Base-by-base conservation (phyloP, 495 filamentous ascomycete species). In the Aspergillus olivimuriae region DNA sequence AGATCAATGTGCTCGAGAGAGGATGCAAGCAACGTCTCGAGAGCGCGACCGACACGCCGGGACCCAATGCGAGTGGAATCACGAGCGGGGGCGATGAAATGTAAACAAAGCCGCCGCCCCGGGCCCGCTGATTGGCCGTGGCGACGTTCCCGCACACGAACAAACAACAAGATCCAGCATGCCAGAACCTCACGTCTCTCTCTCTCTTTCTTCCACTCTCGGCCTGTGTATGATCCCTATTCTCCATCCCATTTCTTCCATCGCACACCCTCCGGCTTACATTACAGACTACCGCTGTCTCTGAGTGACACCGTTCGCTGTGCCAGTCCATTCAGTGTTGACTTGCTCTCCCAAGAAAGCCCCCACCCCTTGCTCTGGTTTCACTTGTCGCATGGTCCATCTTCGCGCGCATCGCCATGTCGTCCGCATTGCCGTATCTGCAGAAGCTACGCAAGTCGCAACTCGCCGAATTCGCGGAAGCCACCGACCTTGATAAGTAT, bases 391-490 rank as follows among this genome's bases (percentile, higher is more conserved):
- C 77, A 60, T 70, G 51, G 44, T 44, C 46, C 44, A 42, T 43
- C 23, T 47, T 41, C 53, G 50, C 55, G 42, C 48, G 31, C 53
- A 51, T 44, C 51, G 47, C 57, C 42, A 83, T 84, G 78, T 73
- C 78, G 26, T 60, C 61, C 47, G 69, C 55, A 47, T 66, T 74
- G 35, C 78, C 81, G 52, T 97, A 83, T 82, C 75, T 96, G 53
- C 78, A 82, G 51, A 80, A 81, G 58, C 84, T 94, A 74, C 82
- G 83, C 66, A 97, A 96, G 70, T 70, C 70, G 45, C 87, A 91
- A 47, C 77, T 98, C 38, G 50, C 77, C 28, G 82, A 89, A 50
- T 72, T 94, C 34, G 86, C 86, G 37, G 72, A 85, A 34, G 65
- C 77, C 24, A 81, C 87, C 43, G 84, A 86, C 19, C 65, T 95